Percentiles rank a stretch among this genome's conserved stretches.
These are phyloP conservation scores for Ganoderma meredithae DNA, from an alignment of 1,284 basidiomycete genomes.

Conservation along the genomic window DNA sequence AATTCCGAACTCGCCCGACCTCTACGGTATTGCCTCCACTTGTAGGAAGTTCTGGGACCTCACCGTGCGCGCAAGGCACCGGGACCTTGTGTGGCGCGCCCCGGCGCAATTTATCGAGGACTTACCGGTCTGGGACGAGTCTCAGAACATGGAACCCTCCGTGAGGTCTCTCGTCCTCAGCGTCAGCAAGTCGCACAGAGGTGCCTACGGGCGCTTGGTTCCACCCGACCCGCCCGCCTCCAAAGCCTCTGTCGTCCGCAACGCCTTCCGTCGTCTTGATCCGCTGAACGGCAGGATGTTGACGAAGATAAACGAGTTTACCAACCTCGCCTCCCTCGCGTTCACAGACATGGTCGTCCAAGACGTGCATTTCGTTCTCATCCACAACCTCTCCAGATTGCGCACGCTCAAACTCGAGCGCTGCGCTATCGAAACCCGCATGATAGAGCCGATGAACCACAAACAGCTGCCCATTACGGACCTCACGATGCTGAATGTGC, in stretches of 20 bases:
- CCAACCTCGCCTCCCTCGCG: conserved; percentile 42
- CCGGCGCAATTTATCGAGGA: conserved; percentile 35
- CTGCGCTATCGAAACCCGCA: conserved; percentile 41
- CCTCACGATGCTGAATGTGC: conserved; percentile 43
- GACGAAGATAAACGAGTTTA: conserved; percentile 40
- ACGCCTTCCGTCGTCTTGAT: background rate
- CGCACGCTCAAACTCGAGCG: conserved; percentile 45
- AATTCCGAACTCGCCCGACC: conserved; percentile 41
- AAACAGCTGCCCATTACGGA: conserved; percentile 47
- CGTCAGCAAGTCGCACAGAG: conserved; percentile 33
- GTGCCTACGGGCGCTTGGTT: conserved; percentile 24
- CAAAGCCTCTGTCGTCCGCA: background rate
- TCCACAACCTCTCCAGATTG: conserved; percentile 45
- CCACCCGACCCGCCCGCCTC: conserved; percentile 20
- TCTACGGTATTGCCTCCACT: conserved; percentile 34
- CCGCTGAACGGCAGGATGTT: conserved; percentile 40
- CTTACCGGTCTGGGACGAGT: conserved; percentile 34
- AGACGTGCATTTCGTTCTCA: conserved; percentile 41
- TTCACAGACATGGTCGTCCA: conserved; percentile 45
- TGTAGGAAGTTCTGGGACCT: conserved; percentile 41
- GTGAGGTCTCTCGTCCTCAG: conserved; percentile 37
- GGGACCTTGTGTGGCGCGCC: conserved; percentile 45
- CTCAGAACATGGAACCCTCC: conserved; percentile 30
- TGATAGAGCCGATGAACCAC: conserved; percentile 35
- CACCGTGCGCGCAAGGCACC: conserved; percentile 44